Percentiles rank a stretch among this genome's conserved stretches.
These are phyloP conservation scores for Punica granatum DNA, from an alignment of 345 rosid species.

Conservation along the genomic window DNA sequence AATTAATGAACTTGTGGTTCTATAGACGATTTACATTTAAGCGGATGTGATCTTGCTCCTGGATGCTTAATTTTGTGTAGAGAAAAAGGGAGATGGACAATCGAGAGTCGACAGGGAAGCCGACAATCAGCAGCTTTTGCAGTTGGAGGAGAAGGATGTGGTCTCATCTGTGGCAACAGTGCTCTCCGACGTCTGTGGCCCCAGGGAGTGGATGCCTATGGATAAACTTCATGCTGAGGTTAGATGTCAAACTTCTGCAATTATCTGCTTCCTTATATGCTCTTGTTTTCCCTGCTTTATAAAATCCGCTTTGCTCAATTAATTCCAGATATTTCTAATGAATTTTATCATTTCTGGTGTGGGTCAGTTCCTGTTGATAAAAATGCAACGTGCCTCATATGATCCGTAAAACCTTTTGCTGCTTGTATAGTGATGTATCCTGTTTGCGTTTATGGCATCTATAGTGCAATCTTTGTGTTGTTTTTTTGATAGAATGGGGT, in stretches of 20 bases:
- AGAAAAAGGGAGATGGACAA: conserved; percentile 82
- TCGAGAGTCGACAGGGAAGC: conserved; percentile 78
- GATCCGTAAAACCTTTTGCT: too few species aligned
- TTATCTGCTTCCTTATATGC: background rate
- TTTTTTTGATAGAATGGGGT: too few species aligned
- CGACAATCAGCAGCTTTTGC: conserved; percentile 90
- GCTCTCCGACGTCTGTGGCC: conserved; percentile 96
- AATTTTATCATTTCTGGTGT: background rate
- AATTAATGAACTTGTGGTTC: background rate
- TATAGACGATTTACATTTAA: too few species aligned
- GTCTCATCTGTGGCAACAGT: conserved; percentile 98
- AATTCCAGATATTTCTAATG: background rate
- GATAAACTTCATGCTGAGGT: conserved; percentile 90
- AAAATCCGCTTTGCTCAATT: background rate
- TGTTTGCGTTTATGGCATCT: too few species aligned
- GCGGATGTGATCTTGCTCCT: background rate
- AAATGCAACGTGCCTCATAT: too few species aligned
- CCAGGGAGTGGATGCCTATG: conserved; percentile 99
- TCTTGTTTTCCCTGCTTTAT: background rate
- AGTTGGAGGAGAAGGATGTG: conserved; percentile 92
- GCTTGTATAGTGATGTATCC: too few species aligned
- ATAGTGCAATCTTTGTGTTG: too few species aligned
- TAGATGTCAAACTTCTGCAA: conserved; percentile 13
- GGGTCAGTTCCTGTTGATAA: background rate
- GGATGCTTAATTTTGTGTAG: conserved; percentile 22